Percentiles rank a stretch among this genome's conserved stretches.
These are phyloP conservation scores for Plantago rigida DNA, from an alignment of 305 asterid species.

Conservation along the genomic window DNA sequence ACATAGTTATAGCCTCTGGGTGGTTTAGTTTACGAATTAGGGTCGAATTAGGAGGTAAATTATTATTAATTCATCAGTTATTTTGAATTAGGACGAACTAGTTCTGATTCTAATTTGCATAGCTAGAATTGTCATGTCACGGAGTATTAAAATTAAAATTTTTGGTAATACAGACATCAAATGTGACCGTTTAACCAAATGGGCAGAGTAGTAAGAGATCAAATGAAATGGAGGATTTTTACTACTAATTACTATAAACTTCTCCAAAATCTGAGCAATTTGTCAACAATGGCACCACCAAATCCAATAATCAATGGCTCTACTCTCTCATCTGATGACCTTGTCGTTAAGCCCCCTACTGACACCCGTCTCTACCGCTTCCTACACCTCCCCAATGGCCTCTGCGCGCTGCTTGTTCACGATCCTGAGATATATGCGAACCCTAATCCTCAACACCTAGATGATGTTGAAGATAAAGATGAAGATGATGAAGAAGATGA, in stretches of 20 bases:
- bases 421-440: constrained; percentile 75
- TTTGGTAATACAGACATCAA: too few species aligned
- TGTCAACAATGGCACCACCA: constrained; percentile 33
- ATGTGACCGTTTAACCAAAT: too few species aligned
- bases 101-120: too few species aligned
- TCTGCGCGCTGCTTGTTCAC: constrained; percentile 81
- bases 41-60: too few species aligned
- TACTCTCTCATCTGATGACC: constrained; percentile 58
- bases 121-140: too few species aligned
- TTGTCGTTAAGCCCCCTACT: constrained; percentile 67
- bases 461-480: constrained; percentile 6
- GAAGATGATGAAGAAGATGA: constrained; percentile 35
- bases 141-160: too few species aligned
- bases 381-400: constrained; percentile 70
- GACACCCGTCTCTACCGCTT: constrained; percentile 77
- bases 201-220: too few species aligned
- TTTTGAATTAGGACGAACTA: too few species aligned
- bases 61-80: too few species aligned
- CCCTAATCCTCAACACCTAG: not conserved
- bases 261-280: constrained; percentile 19
- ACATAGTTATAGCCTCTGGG: too few species aligned
- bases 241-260: not conserved
- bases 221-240: too few species aligned
- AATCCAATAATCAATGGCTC: constrained; percentile 18
- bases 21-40: too few species aligned